These are phyloP conservation scores for Gardenia jasminoides DNA, from an alignment of 257 asterid species.

Conservation along the genomic window DNA sequence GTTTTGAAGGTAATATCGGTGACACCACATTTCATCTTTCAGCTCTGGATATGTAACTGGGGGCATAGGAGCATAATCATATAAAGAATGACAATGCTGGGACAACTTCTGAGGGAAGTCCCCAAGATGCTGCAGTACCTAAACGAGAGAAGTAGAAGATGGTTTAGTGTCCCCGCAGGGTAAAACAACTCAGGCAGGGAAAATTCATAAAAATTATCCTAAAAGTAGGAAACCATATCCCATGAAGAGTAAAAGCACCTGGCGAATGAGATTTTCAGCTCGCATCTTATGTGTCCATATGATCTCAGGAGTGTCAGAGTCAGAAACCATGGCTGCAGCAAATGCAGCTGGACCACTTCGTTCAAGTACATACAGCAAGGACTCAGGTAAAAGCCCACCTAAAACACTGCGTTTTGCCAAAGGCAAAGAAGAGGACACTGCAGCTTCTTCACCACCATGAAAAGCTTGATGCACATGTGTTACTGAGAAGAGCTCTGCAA, in stretches of 20 bases:
- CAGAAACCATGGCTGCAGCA: slow-evolving; percentile 98
- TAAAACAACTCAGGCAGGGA: neutral
- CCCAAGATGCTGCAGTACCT: slow-evolving; percentile 99
- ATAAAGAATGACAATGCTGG: slow-evolving; percentile 89
- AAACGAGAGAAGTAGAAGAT: slow-evolving; percentile 16
- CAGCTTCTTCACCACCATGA: slow-evolving; percentile 99
- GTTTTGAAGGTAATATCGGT: slow-evolving; percentile 90
- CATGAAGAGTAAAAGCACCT: slow-evolving; percentile 49
- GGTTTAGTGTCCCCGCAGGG: neutral
- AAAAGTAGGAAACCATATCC: slow-evolving; percentile 3
- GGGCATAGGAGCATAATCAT: slow-evolving; percentile 99
- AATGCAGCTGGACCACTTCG: slow-evolving; percentile 94
- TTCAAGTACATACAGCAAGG: slow-evolving; percentile 94
- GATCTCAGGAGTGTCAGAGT: slow-evolving; percentile 99
- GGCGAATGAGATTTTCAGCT: slow-evolving; percentile 89
- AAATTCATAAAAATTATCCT: slow-evolving; percentile 3
- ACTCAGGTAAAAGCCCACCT: slow-evolving; percentile 98
- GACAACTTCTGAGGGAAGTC: slow-evolving; percentile 94
- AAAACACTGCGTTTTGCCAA: slow-evolving; percentile 96
- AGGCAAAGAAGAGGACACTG: slow-evolving; percentile 93
- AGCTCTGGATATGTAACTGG: slow-evolving; percentile 98
- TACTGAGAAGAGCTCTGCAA: slow-evolving; percentile 84
- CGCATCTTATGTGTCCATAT: slow-evolving; percentile 99
- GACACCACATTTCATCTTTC: slow-evolving; percentile 99
- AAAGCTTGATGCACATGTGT: slow-evolving; percentile 97